These are phyloP conservation scores for Murraya koenigii DNA, from an alignment of 345 rosid species.

Conservation along the genomic window DNA sequence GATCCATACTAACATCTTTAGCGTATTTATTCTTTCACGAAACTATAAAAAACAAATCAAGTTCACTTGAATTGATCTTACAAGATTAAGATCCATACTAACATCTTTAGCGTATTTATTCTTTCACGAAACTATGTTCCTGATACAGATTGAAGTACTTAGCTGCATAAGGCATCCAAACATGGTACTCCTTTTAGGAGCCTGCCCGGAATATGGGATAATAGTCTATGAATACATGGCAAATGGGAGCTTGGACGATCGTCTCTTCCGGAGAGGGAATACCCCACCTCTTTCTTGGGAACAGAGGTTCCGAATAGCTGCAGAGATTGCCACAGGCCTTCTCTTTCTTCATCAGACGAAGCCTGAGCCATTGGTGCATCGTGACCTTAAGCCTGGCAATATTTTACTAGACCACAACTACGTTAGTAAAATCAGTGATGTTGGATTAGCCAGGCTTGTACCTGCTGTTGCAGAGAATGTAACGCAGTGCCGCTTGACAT, in stretches of 20 bases:
- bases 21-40: background rate
- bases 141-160: constrained; percentile 71
- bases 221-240: constrained; percentile 91
- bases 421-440: constrained; percentile 81
- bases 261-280: constrained; percentile 50
- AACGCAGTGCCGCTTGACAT: constrained; percentile 66
- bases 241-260: constrained; percentile 84
- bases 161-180: constrained; percentile 93
- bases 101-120: background rate
- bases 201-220: constrained; percentile 88
- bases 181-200: constrained; percentile 95
- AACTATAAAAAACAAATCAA: background rate
- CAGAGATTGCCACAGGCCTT: constrained; percentile 79
- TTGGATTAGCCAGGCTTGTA: constrained; percentile 83
- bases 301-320: constrained; percentile 78
- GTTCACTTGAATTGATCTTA: too few species aligned
- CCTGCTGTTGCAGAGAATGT: constrained; percentile 77
- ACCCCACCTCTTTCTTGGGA: constrained; percentile 79
- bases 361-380: constrained; percentile 97
- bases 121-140: background rate
- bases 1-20: background rate
- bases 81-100: too few species aligned
- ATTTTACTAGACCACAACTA: constrained; percentile 82
- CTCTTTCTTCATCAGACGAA: constrained; percentile 92
- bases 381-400: constrained; percentile 92